phyloP scores from a whole-genome alignment of 768 basidiomycete genomes.

The Leucocoprinus leucothites region DNA sequence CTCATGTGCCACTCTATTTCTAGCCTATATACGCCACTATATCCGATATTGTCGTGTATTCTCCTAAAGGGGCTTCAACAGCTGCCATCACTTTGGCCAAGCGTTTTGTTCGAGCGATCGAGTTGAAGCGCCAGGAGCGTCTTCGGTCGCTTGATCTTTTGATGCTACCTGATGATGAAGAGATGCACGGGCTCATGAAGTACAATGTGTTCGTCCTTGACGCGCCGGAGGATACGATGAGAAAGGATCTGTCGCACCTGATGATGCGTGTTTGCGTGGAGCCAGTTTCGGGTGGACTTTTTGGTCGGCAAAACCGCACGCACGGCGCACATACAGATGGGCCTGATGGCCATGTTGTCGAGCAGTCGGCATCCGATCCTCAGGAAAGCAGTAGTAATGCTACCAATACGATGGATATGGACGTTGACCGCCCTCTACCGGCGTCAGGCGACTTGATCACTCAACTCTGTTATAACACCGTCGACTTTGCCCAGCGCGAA shows the following conservation, averaged over 20 bases:
- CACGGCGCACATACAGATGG: constrained; percentile 38
- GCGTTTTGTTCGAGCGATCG: constrained; percentile 62
- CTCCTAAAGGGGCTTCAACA: constrained; percentile 59
- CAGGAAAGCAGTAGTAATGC: constrained; percentile 18
- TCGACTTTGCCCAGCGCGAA: constrained; percentile 82
- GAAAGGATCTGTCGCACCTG: constrained; percentile 44
- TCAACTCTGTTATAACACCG: constrained; percentile 48
- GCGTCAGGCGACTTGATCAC: neutral
- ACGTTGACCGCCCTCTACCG: constrained; percentile 14
- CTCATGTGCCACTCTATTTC: neutral
- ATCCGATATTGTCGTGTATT: constrained; percentile 90
- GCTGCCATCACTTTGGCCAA: constrained; percentile 61
- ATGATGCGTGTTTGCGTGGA: constrained; percentile 45
- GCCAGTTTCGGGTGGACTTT: constrained; percentile 9
- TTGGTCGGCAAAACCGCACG: neutral
- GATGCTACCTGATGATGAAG: constrained; percentile 12
- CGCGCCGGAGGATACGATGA: constrained; percentile 46
- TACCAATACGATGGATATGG: constrained; percentile 24
- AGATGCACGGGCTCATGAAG: constrained; percentile 30
- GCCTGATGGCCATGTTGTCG: constrained; percentile 35
- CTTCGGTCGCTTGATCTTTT: constrained; percentile 23
- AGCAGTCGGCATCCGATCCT: constrained; percentile 21
- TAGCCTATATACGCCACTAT: constrained; percentile 84
- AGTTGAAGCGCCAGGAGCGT: constrained; percentile 54
- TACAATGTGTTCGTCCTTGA: constrained; percentile 82